Evolutionary conservation across 805 yeast genomes (phyloP).

Genomic region (Starmerella geochares): DNA sequence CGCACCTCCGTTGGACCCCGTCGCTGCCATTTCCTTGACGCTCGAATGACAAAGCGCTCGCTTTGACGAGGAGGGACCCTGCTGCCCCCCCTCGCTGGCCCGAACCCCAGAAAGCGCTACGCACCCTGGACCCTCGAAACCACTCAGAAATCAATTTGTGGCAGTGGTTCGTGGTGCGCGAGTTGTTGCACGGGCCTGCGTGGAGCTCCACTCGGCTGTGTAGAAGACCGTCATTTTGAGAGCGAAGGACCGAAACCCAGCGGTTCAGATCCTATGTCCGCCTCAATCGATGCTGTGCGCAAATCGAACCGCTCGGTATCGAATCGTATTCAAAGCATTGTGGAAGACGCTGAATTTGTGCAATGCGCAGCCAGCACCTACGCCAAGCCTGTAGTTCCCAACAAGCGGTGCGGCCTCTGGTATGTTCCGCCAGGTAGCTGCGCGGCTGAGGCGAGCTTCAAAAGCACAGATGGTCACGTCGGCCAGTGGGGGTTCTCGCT

Average conservation of each 20-base stretch:
- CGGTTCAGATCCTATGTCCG: too few relatives aligned
- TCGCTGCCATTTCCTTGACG: slow-evolving; percentile 1
- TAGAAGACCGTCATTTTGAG: too few relatives aligned
- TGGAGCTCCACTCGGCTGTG: too few relatives aligned
- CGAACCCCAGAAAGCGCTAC: neutral
- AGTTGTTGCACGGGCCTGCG: too few relatives aligned
- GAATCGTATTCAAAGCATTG: slow-evolving; percentile 59
- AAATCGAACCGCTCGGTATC: slow-evolving; percentile 31
- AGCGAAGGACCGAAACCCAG: too few relatives aligned
- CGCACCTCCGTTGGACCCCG: slow-evolving; percentile 2
- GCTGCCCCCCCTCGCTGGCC: neutral
- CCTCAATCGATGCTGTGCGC: slow-evolving; percentile 30
- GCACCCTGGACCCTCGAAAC: slow-evolving; percentile 1
- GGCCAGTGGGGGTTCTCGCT: slow-evolving; percentile 69
- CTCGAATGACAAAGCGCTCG: neutral
- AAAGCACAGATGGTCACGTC: slow-evolving; percentile 85
- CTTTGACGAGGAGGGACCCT: neutral
- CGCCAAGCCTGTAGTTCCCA: slow-evolving; percentile 40
- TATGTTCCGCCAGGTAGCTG: slow-evolving; percentile 45
- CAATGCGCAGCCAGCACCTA: slow-evolving; percentile 33
- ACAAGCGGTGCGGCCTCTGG: slow-evolving; percentile 85
- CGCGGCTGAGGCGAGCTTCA: slow-evolving; percentile 55
- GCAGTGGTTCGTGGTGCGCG: too few relatives aligned
- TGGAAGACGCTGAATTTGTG: slow-evolving; percentile 50
- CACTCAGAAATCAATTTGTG: neutral